Percentiles rank a stretch among this genome's conserved stretches.
These are phyloP conservation scores for Calocybe gambosa DNA, from an alignment of 1,284 basidiomycete genomes.

Conservation along the genomic window DNA sequence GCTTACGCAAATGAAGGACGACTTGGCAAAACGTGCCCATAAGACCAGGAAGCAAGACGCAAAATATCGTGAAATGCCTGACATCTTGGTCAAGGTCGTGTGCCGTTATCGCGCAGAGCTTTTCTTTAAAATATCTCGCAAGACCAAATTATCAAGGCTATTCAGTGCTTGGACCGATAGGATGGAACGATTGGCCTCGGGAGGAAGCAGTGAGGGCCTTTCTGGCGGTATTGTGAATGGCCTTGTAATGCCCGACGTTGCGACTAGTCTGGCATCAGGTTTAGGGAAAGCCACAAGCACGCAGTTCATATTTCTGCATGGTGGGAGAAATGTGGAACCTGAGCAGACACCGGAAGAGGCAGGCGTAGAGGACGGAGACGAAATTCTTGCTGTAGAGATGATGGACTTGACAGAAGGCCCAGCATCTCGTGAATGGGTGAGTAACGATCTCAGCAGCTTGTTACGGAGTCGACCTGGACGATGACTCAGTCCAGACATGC, in stretches of 20 bases:
- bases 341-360: slow-evolving; percentile 80
- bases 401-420: slow-evolving; percentile 76
- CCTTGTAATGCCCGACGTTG: slow-evolving; percentile 38
- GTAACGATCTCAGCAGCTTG: slow-evolving; percentile 21
- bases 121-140: slow-evolving; percentile 84
- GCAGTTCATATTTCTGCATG: slow-evolving; percentile 78
- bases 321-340: slow-evolving; percentile 64
- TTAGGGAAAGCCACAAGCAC: slow-evolving; percentile 32
- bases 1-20: slow-evolving; percentile 72
- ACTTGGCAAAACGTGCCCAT: slow-evolving; percentile 69
- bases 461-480: neutral
- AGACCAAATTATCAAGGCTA: slow-evolving; percentile 72
- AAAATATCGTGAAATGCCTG: slow-evolving; percentile 72
- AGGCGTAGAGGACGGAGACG: slow-evolving; percentile 78
- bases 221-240: slow-evolving; percentile 36
- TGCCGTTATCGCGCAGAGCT: slow-evolving; percentile 82
- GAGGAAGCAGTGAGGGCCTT: slow-evolving; percentile 22
- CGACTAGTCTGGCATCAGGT: slow-evolving; percentile 22
- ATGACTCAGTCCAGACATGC: slow-evolving; percentile 50
- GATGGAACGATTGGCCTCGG: slow-evolving; percentile 55
- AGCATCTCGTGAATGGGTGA: slow-evolving; percentile 54
- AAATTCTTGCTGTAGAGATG: slow-evolving; percentile 78
- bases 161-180: slow-evolving; percentile 83
- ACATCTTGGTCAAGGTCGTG: slow-evolving; percentile 78
- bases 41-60: slow-evolving; percentile 68